Conservation (phyloP, 192 early-diverging fungal genomes). For the Coemansia sp. region DNA sequence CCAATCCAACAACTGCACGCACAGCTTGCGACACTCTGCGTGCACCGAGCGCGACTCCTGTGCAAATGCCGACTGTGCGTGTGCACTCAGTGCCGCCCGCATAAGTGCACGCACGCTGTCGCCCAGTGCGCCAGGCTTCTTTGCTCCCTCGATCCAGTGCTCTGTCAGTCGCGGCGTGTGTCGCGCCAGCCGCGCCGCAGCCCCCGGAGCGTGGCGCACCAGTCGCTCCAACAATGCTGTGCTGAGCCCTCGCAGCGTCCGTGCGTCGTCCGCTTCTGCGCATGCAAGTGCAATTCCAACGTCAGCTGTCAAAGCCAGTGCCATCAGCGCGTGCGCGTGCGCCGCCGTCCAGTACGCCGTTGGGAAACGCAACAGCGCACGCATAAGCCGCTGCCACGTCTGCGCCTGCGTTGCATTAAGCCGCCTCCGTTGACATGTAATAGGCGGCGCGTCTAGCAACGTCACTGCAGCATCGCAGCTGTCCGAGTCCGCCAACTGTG, state of each 20-base stretch:
- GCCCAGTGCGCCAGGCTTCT: slow-evolving; percentile 3
- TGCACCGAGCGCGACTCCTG: slow-evolving; percentile 10
- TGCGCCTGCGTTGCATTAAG: slow-evolving; percentile 7
- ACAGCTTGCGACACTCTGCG: slow-evolving; percentile 25
- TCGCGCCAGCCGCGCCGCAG: slow-evolving; percentile 1
- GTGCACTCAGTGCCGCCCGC: slow-evolving; percentile 1
- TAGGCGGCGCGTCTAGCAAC: too few relatives aligned
- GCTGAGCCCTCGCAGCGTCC: slow-evolving; percentile 10
- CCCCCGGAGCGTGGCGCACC: slow-evolving; percentile 6
- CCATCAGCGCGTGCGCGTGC: slow-evolving; percentile 17
- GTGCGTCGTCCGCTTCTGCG: not conserved
- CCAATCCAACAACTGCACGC: slow-evolving; percentile 9
- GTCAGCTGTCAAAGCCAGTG: slow-evolving; percentile 25
- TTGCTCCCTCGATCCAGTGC: slow-evolving; percentile 14
- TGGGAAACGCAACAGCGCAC: slow-evolving; percentile 27
- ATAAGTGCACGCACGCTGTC: slow-evolving; percentile 17
- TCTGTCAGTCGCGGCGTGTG: slow-evolving; percentile 8
- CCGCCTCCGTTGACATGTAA: not conserved
- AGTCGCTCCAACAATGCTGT: slow-evolving; percentile 20
- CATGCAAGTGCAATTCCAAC: slow-evolving; percentile 14
- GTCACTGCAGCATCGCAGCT: not conserved
- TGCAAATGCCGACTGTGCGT: slow-evolving; percentile 23
- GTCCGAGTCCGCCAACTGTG: not conserved
- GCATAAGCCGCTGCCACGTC: slow-evolving; percentile 26
- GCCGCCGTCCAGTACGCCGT: slow-evolving; percentile 33